phyloP scores from a whole-genome alignment of 495 filamentous ascomycete species.

The Hypoxylon intermedium region DNA sequence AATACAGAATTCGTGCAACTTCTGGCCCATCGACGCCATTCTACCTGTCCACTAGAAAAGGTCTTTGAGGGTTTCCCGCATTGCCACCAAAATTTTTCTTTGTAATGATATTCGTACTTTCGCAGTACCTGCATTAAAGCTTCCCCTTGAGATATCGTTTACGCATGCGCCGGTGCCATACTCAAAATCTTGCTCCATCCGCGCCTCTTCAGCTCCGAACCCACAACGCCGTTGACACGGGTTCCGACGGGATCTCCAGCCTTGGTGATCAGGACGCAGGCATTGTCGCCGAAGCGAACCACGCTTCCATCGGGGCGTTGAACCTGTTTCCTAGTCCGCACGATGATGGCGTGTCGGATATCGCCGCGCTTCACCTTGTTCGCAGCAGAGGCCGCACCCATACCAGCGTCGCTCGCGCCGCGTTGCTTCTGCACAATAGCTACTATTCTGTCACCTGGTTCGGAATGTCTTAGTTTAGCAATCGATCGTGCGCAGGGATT shows the following conservation, averaged over 20 bases:
- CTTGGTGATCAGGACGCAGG: slow-evolving; percentile 97
- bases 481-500: not conserved
- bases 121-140: not conserved
- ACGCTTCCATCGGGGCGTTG: slow-evolving; percentile 86
- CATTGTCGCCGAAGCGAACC: slow-evolving; percentile 95
- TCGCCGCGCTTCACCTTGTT: slow-evolving; percentile 97
- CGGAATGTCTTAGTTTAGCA: not conserved
- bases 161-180: slow-evolving; percentile 92
- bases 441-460: slow-evolving; percentile 90
- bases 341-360: slow-evolving; percentile 94
- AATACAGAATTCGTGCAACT: slow-evolving; percentile 27
- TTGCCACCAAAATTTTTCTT: not conserved
- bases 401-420: slow-evolving; percentile 59
- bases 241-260: slow-evolving; percentile 93
- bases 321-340: slow-evolving; percentile 86
- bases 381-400: slow-evolving; percentile 67
- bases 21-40: not conserved
- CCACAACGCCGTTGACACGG: slow-evolving; percentile 88
- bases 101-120: not conserved
- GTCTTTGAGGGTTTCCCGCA: not conserved
- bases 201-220: slow-evolving; percentile 82
- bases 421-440: slow-evolving; percentile 97
- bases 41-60: not conserved
- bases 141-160: slow-evolving; percentile 38
- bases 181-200: slow-evolving; percentile 98